Evolutionary conservation across 768 basidiomycete species (phyloP), one percentile per base, ranked within the genome.

Genomic region (Infundibulicybe gibba): DNA sequence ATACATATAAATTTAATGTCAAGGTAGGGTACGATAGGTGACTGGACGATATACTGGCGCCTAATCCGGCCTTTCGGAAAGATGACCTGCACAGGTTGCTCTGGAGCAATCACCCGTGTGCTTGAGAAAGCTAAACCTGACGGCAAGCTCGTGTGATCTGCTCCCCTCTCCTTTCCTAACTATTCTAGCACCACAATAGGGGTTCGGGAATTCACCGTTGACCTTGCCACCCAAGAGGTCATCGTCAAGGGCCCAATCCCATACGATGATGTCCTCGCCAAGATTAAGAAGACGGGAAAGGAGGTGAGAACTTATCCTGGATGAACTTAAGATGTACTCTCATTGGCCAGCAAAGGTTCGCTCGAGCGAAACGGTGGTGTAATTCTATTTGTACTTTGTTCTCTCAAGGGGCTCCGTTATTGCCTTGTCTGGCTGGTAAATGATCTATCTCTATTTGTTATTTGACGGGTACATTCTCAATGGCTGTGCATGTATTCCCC

Each of bases 231-330:
- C 33, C 89, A 94, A 61, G 76, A 79, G 59, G 92, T 94, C 45
- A 44, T 79, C 44, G 90, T 94, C 41, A 81, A 62, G 9, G 81
- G 80, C 10, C 63, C 68, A 2, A 69, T 80, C 9, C 56, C 75
- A 14, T 89, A 87, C 61, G 87, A 90, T 0, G 71, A 72, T 2
- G 70, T 92, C 40, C 65, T 80, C 11, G 82, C 69, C 44, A 87
- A 75, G 72, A 90, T 95, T 60, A 80, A 81, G 76, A 94, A 93
- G 79, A 95, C 92, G 9, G 93, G 93, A 53, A 94, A 94, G 68
- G 78, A 89, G 84, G 91, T 90, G 44, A 3, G 68, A 60, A 17
- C 2, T 12, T 48, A 19, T 15, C 5, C n/a, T 16, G 3, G n/a
- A 30, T 33, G 8, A 40, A 17, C n/a, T 38, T 17, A 6, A 14